Percentiles rank a stretch among this genome's conserved stretches.
phyloP scores from a whole-genome alignment of 2,329 filamentous ascomycete genomes.

The Parasarocladium wereldwijsianum region DNA sequence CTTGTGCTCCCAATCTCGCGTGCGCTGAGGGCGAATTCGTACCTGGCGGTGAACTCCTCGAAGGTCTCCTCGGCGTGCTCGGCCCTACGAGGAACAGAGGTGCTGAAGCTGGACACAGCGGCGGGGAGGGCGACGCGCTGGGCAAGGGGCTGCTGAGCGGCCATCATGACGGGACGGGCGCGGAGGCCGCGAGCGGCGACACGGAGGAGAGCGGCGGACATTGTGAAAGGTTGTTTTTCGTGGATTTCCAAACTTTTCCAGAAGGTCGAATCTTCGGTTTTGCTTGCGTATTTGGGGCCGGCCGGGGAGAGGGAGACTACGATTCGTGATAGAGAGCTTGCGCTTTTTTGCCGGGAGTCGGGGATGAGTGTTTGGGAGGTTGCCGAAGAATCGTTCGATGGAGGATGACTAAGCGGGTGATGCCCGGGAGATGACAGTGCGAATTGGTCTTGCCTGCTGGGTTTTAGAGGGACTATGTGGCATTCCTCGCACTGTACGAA shows the following conservation, averaged over 20 bases:
- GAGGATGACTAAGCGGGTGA: constrained; percentile 5
- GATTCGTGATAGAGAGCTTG: constrained; percentile 2
- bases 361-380: constrained; percentile 6
- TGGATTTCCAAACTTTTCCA: constrained; percentile 11
- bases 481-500: constrained; percentile 2
- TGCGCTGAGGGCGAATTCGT: too few species aligned
- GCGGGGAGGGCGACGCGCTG: constrained; percentile 36
- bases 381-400: constrained; percentile 3
- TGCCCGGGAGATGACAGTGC: constrained; percentile 1
- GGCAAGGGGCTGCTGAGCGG: constrained; percentile 33
- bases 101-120: constrained; percentile 44
- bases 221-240: constrained; percentile 20
- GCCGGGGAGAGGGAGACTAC: not conserved
- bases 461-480: not conserved
- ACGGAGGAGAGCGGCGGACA: constrained; percentile 57
- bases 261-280: constrained; percentile 7
- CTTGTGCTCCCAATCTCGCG: too few species aligned
- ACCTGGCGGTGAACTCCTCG: constrained; percentile 98
- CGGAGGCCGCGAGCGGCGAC: constrained; percentile 46
- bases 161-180: constrained; percentile 43
- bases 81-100: constrained; percentile 35
- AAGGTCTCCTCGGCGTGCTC: constrained; percentile 90
- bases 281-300: constrained; percentile 6
- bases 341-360: constrained; percentile 5
- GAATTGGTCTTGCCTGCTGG: not conserved